A percentile compares a stretch with the other conserved stretches of the same genome.
Conservation (phyloP, 2,329 filamentous ascomycete genomes). For the Fusarium nematophilum region DNA sequence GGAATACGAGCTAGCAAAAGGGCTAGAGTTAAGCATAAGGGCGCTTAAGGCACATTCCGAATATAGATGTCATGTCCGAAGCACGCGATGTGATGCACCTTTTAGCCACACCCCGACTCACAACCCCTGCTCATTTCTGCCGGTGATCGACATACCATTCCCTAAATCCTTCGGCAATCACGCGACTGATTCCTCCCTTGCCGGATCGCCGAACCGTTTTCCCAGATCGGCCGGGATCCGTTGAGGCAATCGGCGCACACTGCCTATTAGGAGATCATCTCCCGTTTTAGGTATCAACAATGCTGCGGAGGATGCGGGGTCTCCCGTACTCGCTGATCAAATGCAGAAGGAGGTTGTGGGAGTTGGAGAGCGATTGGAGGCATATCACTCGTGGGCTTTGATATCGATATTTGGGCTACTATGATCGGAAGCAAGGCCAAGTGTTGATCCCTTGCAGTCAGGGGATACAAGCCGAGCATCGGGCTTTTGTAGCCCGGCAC, state of each 20-base stretch:
- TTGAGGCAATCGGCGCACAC: slow-evolving; percentile 3
- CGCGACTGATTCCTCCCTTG: neutral
- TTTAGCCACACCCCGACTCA: neutral
- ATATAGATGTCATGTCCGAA: slow-evolving; percentile 1
- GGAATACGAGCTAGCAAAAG: neutral
- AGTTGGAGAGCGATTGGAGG: slow-evolving; percentile 5
- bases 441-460: neutral
- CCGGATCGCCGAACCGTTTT: slow-evolving; percentile 2
- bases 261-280: neutral
- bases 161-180: slow-evolving; percentile 7
- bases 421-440: neutral
- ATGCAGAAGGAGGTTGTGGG: slow-evolving; percentile 4
- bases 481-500: too few species aligned
- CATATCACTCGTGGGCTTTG: slow-evolving; percentile 14
- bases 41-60: neutral
- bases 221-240: neutral
- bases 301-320: neutral
- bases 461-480: neutral
- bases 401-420: neutral
- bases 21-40: neutral
- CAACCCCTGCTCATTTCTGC: neutral
- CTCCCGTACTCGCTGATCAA: slow-evolving; percentile 4
- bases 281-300: slow-evolving; percentile 1
- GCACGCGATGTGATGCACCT: slow-evolving; percentile 1
- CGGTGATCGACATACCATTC: neutral